Conservation (phyloP, 176 grass and related monocot species). For the Secale cereale region DNA sequence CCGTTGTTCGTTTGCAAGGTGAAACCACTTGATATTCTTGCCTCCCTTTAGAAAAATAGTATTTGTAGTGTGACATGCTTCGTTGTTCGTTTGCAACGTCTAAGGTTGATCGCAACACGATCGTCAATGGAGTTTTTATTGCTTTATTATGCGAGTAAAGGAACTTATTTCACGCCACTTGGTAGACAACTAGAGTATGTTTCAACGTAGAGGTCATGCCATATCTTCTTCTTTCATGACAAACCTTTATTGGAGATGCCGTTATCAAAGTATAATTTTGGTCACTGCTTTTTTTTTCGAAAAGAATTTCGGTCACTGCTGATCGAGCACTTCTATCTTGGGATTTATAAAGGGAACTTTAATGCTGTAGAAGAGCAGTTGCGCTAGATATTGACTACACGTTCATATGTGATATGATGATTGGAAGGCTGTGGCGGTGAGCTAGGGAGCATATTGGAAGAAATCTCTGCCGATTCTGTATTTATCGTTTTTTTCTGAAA, state of each 20-base stretch:
- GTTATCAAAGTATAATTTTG: neutral
- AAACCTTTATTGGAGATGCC: neutral
- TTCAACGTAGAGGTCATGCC: neutral
- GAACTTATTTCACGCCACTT: slow-evolving; percentile 10
- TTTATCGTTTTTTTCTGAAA: neutral
- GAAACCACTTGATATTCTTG: no score
- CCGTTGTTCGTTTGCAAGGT: no score
- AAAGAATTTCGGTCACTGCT: neutral
- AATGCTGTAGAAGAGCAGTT: slow-evolving; percentile 2
- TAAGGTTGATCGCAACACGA: neutral
- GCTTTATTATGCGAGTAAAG: neutral
- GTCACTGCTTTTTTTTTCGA: neutral
- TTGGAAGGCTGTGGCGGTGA: slow-evolving; percentile 16
- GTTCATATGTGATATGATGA: slow-evolving; percentile 17
- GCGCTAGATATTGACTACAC: neutral
- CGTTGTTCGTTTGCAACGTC: neutral
- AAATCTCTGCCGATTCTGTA: slow-evolving; percentile 26
- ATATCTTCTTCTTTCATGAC: slow-evolving; percentile 15
- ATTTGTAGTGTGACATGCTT: neutral
- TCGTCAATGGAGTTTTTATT: neutral
- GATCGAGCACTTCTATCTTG: neutral
- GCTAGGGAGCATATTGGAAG: slow-evolving; percentile 9
- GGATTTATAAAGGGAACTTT: slow-evolving; percentile 8
- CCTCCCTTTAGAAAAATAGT: neutral
- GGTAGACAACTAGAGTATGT: neutral